Percentiles rank a stretch among this genome's conserved stretches.
phyloP scores from a whole-genome alignment of 371 early-diverging fungal genomes.

The Apophysomyces variabilis region DNA sequence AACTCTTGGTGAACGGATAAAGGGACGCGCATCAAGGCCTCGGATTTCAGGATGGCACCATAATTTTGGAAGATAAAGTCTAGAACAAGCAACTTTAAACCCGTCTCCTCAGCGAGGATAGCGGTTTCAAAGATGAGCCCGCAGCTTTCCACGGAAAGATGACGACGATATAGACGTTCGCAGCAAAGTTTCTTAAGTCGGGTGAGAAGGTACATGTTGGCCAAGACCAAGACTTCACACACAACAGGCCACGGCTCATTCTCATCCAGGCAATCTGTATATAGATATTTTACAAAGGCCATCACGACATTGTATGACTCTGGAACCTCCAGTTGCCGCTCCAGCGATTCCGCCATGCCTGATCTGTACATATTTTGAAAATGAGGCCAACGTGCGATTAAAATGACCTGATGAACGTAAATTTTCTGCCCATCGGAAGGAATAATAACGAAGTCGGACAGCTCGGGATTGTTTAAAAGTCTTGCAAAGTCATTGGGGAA shows the following conservation, averaged over 20 bases:
- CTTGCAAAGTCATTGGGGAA: conserved; percentile 49
- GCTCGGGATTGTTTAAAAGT: conserved; percentile 56
- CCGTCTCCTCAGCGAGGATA: conserved; percentile 55
- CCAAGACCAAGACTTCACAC: conserved; percentile 60
- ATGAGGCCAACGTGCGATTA: conserved; percentile 70
- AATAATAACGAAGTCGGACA: conserved; percentile 60
- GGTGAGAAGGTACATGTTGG: conserved; percentile 60
- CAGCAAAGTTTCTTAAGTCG: conserved; percentile 64
- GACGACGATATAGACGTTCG: conserved; percentile 48
- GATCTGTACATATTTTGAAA: conserved; percentile 61
- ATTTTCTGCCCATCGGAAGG: conserved; percentile 49
- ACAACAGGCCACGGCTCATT: conserved; percentile 47
- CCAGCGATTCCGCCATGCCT: conserved; percentile 63
- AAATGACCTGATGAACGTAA: conserved; percentile 64
- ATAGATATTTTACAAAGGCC: conserved; percentile 64
- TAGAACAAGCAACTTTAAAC: conserved; percentile 51
- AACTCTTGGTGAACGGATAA: conserved; percentile 33
- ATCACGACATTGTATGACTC: conserved; percentile 59
- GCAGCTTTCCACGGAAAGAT: conserved; percentile 58
- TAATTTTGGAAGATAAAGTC: conserved; percentile 59
- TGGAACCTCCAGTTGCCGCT: conserved; percentile 51
- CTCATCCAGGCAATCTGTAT: conserved; percentile 61
- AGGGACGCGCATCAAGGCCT: conserved; percentile 47
- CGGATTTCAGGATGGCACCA: conserved; percentile 57
- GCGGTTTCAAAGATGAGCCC: conserved; percentile 61